phyloP scores from a whole-genome alignment of 1,139 yeast genomes.

The Pichia terricola region DNA sequence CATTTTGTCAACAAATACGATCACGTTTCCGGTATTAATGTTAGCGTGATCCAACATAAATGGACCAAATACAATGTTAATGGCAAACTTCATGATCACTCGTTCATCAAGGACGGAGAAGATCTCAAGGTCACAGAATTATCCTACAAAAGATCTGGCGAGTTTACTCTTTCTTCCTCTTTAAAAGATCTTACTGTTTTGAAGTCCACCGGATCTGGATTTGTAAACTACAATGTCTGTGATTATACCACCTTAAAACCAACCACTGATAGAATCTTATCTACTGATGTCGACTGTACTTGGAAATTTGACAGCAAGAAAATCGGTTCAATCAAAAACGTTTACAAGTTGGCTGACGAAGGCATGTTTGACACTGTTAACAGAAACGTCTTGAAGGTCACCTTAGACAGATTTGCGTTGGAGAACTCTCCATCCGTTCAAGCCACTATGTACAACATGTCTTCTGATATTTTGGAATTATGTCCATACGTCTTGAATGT shows the following conservation, averaged over 20 bases:
- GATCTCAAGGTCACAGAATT: conserved; percentile 61
- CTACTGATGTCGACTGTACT: conserved; percentile 73
- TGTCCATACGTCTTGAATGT: conserved; percentile 55
- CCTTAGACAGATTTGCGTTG: conserved; percentile 68
- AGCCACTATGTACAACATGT: conserved; percentile 93
- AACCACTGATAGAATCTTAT: conserved; percentile 72
- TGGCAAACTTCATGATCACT: conserved; percentile 72
- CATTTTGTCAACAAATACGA: conserved; percentile 70
- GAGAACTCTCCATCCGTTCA: conserved; percentile 89
- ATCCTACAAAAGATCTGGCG: conserved; percentile 39
- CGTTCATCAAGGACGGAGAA: conserved; percentile 76
- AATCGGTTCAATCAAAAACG: conserved; percentile 41
- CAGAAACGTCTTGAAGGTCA: conserved; percentile 51
- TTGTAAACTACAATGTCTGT: conserved; percentile 75
- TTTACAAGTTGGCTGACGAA: conserved; percentile 42
- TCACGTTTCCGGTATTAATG: conserved; percentile 65
- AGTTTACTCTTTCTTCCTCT: conserved; percentile 54
- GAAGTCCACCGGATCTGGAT: conserved; percentile 91
- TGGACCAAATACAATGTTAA: conserved; percentile 73
- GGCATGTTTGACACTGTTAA: conserved; percentile 55
- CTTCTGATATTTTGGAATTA: conserved; percentile 52
- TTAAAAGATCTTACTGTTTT: conserved; percentile 78
- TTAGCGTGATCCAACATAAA: conserved; percentile 57
- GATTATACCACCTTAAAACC: conserved; percentile 84
- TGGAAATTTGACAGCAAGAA: conserved; percentile 58